Conservation (phyloP, 441 rosid genomes). For the Gossypium gossypioides region DNA sequence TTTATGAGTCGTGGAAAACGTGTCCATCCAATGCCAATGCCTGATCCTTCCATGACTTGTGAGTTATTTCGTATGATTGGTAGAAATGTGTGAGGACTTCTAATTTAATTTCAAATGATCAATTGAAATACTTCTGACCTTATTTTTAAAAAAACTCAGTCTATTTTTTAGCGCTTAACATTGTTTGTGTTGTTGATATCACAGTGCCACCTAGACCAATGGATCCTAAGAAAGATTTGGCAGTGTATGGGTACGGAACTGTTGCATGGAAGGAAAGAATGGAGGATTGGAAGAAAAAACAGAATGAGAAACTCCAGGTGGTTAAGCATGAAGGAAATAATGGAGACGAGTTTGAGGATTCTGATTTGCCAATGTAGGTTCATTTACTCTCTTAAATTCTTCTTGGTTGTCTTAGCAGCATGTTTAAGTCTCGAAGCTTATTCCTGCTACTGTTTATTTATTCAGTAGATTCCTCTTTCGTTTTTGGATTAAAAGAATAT, state of each 20-base stretch:
- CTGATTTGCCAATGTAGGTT: constrained; percentile 71
- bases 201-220: constrained; percentile 77
- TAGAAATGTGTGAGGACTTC: background rate
- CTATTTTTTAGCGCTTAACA: constrained; percentile 4
- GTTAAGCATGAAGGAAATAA: constrained; percentile 59
- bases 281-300: constrained; percentile 89
- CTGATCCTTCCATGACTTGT: constrained; percentile 48
- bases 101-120: constrained; percentile 12
- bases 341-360: constrained; percentile 57
- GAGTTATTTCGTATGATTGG: constrained; percentile 20
- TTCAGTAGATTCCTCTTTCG: background rate
- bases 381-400: background rate
- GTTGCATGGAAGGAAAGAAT: constrained; percentile 94
- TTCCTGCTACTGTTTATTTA: background rate
- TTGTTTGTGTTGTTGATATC: constrained; percentile 14
- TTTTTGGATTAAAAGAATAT: background rate
- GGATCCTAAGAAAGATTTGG: constrained; percentile 83
- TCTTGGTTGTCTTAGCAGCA: background rate
- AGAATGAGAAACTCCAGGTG: constrained; percentile 69
- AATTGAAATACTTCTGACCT: background rate
- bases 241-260: constrained; percentile 86
- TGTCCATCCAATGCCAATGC: constrained; percentile 43
- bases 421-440: background rate
- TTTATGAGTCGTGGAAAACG: constrained; percentile 30
- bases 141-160: background rate